Conservation (phyloP, 75 land plant genomes). For the Pinus tabuliformis region DNA sequence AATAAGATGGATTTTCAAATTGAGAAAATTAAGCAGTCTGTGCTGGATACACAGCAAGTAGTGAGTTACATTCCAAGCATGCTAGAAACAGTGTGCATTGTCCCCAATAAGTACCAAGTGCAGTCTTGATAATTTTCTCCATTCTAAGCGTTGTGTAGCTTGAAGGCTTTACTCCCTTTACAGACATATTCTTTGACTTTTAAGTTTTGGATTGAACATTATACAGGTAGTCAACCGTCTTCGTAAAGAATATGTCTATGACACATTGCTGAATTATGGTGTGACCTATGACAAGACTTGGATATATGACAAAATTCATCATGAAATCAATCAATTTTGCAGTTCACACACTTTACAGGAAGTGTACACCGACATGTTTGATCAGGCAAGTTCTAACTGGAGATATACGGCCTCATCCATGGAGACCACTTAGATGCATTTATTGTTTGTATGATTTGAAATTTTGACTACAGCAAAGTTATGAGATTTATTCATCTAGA, state of each 20-base stretch:
- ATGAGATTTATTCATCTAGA: not conserved
- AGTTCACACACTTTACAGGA: constrained; percentile 89
- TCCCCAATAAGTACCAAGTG: too few relatives aligned
- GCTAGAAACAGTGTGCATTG: too few relatives aligned
- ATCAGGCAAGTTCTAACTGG: constrained; percentile 38
- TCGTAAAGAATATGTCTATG: constrained; percentile 81
- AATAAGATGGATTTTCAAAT: too few relatives aligned
- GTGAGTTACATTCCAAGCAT: too few relatives aligned
- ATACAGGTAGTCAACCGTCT: constrained; percentile 95
- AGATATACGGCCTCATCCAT: not conserved
- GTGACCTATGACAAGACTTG: constrained; percentile 96
- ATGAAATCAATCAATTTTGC: constrained; percentile 98
- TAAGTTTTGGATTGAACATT: not conserved
- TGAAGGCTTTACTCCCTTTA: too few relatives aligned
- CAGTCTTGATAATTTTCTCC: too few relatives aligned
- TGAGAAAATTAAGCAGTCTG: too few relatives aligned
- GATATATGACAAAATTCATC: constrained; percentile 99
- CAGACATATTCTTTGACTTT: too few relatives aligned
- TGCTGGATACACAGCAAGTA: too few relatives aligned
- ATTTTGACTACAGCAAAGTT: not conserved
- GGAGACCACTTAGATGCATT: not conserved
- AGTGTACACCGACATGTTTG: constrained; percentile 97
- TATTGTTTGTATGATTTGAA: not conserved
- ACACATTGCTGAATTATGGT: constrained; percentile 84
- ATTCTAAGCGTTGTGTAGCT: too few relatives aligned